Conservation (phyloP, 1,284 basidiomycete genomes). For the Xerocomus minutiporus region DNA sequence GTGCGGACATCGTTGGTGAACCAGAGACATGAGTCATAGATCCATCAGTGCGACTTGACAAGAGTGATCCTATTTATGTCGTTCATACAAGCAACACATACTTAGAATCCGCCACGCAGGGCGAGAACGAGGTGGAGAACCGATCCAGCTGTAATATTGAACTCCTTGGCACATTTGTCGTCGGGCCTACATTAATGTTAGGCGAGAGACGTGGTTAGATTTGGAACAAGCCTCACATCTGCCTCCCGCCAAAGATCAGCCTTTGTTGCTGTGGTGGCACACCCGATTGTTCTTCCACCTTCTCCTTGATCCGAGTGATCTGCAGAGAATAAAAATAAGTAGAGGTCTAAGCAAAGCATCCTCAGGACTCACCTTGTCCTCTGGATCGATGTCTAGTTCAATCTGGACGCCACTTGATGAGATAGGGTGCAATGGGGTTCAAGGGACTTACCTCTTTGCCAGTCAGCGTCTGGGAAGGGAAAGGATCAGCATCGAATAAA, state of each 20-base stretch:
- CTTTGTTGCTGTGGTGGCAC: not conserved
- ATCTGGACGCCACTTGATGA: conserved; percentile 49
- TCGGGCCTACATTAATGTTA: conserved; percentile 53
- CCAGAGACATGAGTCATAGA: conserved; percentile 17
- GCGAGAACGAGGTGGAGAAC: conserved; percentile 92
- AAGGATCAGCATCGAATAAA: not conserved
- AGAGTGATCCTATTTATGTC: conserved; percentile 20
- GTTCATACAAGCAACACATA: conserved; percentile 13
- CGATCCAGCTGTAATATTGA: conserved; percentile 77
- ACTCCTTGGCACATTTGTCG: conserved; percentile 83
- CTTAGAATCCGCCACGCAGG: conserved; percentile 69
- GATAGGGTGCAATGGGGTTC: conserved; percentile 2
- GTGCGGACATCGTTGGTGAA: conserved; percentile 70
- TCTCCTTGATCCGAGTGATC: conserved; percentile 96
- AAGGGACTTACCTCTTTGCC: conserved; percentile 74
- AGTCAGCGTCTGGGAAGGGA: conserved; percentile 70
- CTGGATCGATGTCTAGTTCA: conserved; percentile 92
- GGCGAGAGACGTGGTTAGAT: conserved; percentile 2
- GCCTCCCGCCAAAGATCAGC: conserved; percentile 80
- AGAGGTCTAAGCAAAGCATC: not conserved
- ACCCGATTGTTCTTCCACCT: conserved; percentile 32
- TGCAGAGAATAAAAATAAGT: conserved; percentile 31
- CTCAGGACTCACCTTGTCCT: conserved; percentile 68
- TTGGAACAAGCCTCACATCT: conserved; percentile 67
- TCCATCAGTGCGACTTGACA: conserved; percentile 1